Base-by-base conservation (phyloP, 106 monocot species). In the Alisma plantagoaquatica region DNA sequence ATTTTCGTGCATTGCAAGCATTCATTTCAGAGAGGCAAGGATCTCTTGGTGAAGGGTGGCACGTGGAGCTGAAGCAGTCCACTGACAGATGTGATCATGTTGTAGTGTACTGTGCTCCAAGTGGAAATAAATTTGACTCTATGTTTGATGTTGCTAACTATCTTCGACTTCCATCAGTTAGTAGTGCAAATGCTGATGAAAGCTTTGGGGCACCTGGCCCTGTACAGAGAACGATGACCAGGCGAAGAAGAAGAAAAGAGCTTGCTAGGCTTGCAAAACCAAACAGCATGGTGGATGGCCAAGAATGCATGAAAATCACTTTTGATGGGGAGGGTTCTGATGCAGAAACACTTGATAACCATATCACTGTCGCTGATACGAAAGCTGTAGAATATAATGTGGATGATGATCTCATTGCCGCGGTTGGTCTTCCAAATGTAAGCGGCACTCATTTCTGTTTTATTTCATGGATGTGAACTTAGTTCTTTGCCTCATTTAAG, bases 101-200 rank as follows among this genome's bases (percentile, higher is more conserved):
- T 73, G 44, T 54, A 51, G 43, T 82, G 49, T 76, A 70, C 63
- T 86, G 72, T 70, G 57, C 75, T 31, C 74, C 85, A 29, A 79
- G 82, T 82, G 85, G 84, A 45, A 79, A 69, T 46, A 81, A 29
- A 51, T 90, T 98, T 79, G 84, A 76, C 31, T 77, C 90, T 19
- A 69, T 78, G 61, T 67, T 57, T 76, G 85, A 79, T 79, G 73
- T 82, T 74, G 69, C 84, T 61, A 53, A 53, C 15, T 75, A 84
- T 73, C 76, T 85, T 58, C 77, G 78, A 1, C 51, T 85, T 31
- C 46, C 46, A 43, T 65, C 60, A 44, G 33, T 45, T 41, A 49
- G 49, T 62, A 70, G 73, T 51, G 33, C 72, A 29, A 75, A 73
- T 49, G 57, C 25, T 29, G 74, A 76, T 60, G 71, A 69, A 35